These are phyloP conservation scores for Pythium grandisporangium DNA, from an alignment of 352 stramenopile species.

Conservation along the genomic window DNA sequence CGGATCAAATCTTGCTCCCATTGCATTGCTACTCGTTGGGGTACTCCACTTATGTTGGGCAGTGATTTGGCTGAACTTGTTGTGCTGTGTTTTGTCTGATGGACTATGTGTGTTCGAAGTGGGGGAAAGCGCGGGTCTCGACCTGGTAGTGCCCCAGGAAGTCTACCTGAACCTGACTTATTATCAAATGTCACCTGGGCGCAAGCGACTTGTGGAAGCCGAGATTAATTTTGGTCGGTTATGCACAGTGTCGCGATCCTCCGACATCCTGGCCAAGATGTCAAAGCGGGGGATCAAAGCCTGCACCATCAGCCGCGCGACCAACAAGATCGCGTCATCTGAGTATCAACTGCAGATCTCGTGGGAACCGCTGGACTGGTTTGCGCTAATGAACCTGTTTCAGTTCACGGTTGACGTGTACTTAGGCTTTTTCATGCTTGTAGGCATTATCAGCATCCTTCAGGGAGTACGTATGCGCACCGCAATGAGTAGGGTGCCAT, in stretches of 20 bases:
- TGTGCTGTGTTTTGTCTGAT: too few species aligned
- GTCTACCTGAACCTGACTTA: constrained; percentile 75
- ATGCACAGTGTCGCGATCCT: constrained; percentile 59
- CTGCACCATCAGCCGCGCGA: constrained; percentile 57
- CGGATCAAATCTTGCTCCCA: too few species aligned
- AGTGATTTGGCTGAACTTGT: too few species aligned
- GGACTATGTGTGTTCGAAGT: constrained; percentile 17
- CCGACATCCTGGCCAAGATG: constrained; percentile 52
- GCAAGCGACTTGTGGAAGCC: constrained; percentile 56
- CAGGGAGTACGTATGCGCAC: constrained; percentile 68
- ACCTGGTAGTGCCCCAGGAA: constrained; percentile 48
- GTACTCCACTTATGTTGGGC: too few species aligned
- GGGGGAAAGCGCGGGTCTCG: constrained; percentile 25
- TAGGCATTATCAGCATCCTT: constrained; percentile 83
- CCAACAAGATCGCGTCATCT: constrained; percentile 43
- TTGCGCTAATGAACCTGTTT: constrained; percentile 94
- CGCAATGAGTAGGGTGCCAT: too few species aligned
- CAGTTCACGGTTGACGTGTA: constrained; percentile 94
- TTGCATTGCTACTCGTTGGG: too few species aligned
- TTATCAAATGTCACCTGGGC: constrained; percentile 58
- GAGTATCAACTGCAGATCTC: constrained; percentile 85
- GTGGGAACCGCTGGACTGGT: constrained; percentile 89
- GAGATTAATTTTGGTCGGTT: constrained; percentile 63
- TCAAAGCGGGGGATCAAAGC: constrained; percentile 57
- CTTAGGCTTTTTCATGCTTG: constrained; percentile 89